Percentiles rank a stretch among this genome's conserved stretches.
Conservation (phyloP, 805 yeast species). For the Suhomyces sp. region DNA sequence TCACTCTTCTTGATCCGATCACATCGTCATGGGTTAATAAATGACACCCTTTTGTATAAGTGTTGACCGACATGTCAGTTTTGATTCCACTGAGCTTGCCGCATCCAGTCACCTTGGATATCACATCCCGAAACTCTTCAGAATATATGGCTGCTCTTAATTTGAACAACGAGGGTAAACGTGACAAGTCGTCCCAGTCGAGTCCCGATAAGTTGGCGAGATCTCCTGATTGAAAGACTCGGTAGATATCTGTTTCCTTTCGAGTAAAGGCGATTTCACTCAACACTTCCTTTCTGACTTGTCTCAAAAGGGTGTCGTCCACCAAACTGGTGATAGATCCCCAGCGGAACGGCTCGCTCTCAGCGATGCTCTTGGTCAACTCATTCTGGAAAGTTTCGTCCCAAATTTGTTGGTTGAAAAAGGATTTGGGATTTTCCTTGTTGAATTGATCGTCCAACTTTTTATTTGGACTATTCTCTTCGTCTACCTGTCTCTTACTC, state of each 20-base stretch:
- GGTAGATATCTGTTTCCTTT: slow-evolving; percentile 96
- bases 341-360: slow-evolving; percentile 82
- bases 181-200: slow-evolving; percentile 66
- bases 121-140: slow-evolving; percentile 73
- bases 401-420: slow-evolving; percentile 52
- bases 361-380: slow-evolving; percentile 43
- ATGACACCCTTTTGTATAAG: slow-evolving; percentile 92
- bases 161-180: slow-evolving; percentile 72
- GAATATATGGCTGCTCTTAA: slow-evolving; percentile 87
- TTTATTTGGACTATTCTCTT: not conserved
- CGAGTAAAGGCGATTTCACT: slow-evolving; percentile 83
- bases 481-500: slow-evolving; percentile 2
- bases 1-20: slow-evolving; percentile 89
- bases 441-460: slow-evolving; percentile 1
- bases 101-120: slow-evolving; percentile 75
- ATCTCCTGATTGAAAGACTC: slow-evolving; percentile 86
- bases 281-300: slow-evolving; percentile 82
- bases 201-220: slow-evolving; percentile 88
- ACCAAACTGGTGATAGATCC: slow-evolving; percentile 75
- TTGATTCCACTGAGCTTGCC: slow-evolving; percentile 88
- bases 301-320: slow-evolving; percentile 70
- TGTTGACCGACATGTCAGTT: slow-evolving; percentile 89
- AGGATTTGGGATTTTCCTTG: slow-evolving; percentile 13
- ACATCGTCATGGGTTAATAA: slow-evolving; percentile 95
- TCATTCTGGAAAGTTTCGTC: slow-evolving; percentile 33